These are phyloP conservation scores for Ustilago loliicola DNA, from an alignment of 1,284 basidiomycete species.

Conservation along the genomic window DNA sequence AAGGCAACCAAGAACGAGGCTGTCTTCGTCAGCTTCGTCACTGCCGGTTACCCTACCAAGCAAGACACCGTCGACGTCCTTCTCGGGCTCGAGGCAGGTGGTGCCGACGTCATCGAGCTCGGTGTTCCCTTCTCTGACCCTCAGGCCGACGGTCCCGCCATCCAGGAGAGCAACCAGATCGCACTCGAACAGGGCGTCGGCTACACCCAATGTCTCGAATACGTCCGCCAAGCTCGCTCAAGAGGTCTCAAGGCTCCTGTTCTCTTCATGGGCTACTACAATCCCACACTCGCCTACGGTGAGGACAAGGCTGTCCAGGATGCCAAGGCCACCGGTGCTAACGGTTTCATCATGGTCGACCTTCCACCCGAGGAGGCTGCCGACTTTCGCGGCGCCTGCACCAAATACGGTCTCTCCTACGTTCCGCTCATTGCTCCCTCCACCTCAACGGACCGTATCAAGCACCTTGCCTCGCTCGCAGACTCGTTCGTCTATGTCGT, in stretches of 20 bases:
- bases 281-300: constrained; percentile 93
- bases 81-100: constrained; percentile 91
- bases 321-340: constrained; percentile 88
- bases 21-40: constrained; percentile 68
- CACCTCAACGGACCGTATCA: constrained; percentile 86
- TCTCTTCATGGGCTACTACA: constrained; percentile 83
- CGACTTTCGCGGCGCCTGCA: constrained; percentile 88
- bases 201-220: constrained; percentile 74
- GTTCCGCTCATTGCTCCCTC: constrained; percentile 96
- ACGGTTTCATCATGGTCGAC: constrained; percentile 98
- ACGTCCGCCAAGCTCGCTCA: constrained; percentile 82
- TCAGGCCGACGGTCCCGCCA: constrained; percentile 87
- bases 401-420: constrained; percentile 87
- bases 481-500: constrained; percentile 96
- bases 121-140: constrained; percentile 96
- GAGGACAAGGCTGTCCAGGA: constrained; percentile 93
- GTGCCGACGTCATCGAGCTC: constrained; percentile 94
- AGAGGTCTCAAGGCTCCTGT: constrained; percentile 88
- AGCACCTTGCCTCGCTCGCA: constrained; percentile 90
- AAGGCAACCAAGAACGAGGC: constrained; percentile 67
- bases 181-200: constrained; percentile 65
- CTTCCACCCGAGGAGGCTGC: constrained; percentile 96
- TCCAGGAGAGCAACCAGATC: constrained; percentile 84
- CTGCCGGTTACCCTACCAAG: constrained; percentile 67
- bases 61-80: constrained; percentile 85